Evolutionary conservation across 768 basidiomycete genomes (phyloP), one percentile per base, ranked within the genome.

Genomic region (Lactarius vividus): DNA sequence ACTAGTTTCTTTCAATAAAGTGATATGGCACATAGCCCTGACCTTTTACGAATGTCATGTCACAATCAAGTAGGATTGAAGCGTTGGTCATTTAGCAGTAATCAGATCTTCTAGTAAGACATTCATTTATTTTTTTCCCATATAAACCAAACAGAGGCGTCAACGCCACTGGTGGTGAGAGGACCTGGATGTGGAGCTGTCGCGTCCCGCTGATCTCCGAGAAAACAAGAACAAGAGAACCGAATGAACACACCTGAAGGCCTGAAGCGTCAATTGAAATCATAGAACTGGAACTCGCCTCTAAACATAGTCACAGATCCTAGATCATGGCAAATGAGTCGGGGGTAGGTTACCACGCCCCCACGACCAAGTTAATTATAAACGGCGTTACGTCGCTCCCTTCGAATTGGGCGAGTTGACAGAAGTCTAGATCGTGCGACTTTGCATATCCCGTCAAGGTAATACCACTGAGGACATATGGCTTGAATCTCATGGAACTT

Each of bases 401-500:
- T 16, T 37, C 28, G 46, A 57, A 35, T 42, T 52, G 33, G 33
- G 31, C 49, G 42, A 57, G 39, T 29, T 62, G 56, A 62, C 46
- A 62, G 44, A 39, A 40, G 60, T 49, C 59, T 26, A 33, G 60
- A n/a, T 28, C 40, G 40, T 46, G 64, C 42, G 40, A 28, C 54
- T 11, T 23, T 31, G n/a, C 33, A 35, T 33, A 49, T 40, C 55
- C 60, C 35, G 26, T 66, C 55, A 61, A 28, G 61, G 65, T 18
- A 66, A 66, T 62, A 42, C 46, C 26, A 26, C 8, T 40, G 60
- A 37, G 29, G 18, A 18, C 15, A 57, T 53, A 40, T 23, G 56
- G 60, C 37, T 44, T 52, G 37, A 20, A 33, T 57, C 39, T 56
- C 15, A 62, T 57, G 23, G 65, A 66, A 66, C 46, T 23, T 66